Evolutionary conservation across 2,329 filamentous ascomycete species (phyloP), one percentile per base, ranked within the genome.

Genomic region (Beauveria sp.): DNA sequence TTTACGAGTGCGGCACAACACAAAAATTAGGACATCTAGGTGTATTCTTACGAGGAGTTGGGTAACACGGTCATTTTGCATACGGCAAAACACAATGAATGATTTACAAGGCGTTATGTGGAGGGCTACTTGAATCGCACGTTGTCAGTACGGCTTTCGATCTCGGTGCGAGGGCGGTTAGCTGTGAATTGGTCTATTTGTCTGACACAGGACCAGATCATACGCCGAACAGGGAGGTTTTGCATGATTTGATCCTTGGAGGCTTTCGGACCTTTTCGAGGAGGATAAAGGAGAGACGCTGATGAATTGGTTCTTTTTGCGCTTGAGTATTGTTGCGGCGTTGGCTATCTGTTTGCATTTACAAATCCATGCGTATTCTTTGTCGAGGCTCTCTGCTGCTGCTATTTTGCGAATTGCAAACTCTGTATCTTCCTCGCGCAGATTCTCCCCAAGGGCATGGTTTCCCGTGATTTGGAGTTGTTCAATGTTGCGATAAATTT

Each of bases 11-110:
- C 55, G 34, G 28, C 14, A 57, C 43, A 20, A 57, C 43, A 20
- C 37, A n/a, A 14, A 46, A 46, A 26, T 16, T 34, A 41, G 22
- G 9, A 37, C 34, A 26, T 53, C 16, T 24, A 52, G 47, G 56
- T 59, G 56, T 59, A 46, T 54, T 59, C 14, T 54, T 46, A 59
- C 50, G 57, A 53, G 57, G 57, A 59, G 57, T 59, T 59, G 48
- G 40, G 47, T 48, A 59, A 51, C 37, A 59, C 52, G 22, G 34
- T 41, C 16, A 9, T 50, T 50, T 58, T 28, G 44, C 44, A 18
- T 10, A 41, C 5, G 7, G 30, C 26, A 56, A 37, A 40, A 40
- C 24, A 44, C 46, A 51, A 30, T 51, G 24, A 52, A 44, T 44
- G 34, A 43, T 43, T 51, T 50, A 9, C 40, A 48, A 24, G 56